phyloP scores from a whole-genome alignment of 495 filamentous ascomycete species.

The Aspergillus mulundensis region DNA sequence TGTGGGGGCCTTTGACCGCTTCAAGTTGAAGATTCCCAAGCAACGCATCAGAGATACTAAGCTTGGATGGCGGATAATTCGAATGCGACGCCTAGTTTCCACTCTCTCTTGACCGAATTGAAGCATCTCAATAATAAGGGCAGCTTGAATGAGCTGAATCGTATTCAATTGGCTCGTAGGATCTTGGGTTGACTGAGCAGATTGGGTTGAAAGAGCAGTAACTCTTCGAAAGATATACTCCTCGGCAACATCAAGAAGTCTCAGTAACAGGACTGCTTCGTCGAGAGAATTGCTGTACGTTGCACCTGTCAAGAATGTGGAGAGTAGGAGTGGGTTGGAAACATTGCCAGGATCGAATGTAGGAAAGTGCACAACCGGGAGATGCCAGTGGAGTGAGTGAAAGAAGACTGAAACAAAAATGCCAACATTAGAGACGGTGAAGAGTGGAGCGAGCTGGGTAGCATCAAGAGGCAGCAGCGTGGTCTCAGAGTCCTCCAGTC shows the following conservation, averaged over 20 bases:
- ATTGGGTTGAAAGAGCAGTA: constrained; percentile 18
- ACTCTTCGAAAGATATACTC: constrained; percentile 36
- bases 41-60: constrained; percentile 34
- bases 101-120: constrained; percentile 35
- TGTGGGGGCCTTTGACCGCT: constrained; percentile 16
- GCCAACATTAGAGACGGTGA: constrained; percentile 31
- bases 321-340: constrained; percentile 30
- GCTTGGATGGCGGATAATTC: constrained; percentile 36
- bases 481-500: not conserved
- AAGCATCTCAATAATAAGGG: constrained; percentile 39
- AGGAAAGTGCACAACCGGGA: constrained; percentile 41
- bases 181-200: constrained; percentile 3
- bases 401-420: constrained; percentile 37
- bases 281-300: constrained; percentile 26
- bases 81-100: constrained; percentile 34
- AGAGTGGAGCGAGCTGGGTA: constrained; percentile 4
- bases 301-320: constrained; percentile 35
- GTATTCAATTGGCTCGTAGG: constrained; percentile 13
- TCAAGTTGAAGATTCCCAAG: constrained; percentile 29
- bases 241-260: constrained; percentile 36
- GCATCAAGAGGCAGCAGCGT: not conserved
- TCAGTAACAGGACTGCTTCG: constrained; percentile 19
- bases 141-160: constrained; percentile 32
- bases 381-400: constrained; percentile 37
- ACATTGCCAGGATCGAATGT: constrained; percentile 27